Base-by-base conservation (phyloP, 345 rosid species). In the Erysimum cheiranthoides region DNA sequence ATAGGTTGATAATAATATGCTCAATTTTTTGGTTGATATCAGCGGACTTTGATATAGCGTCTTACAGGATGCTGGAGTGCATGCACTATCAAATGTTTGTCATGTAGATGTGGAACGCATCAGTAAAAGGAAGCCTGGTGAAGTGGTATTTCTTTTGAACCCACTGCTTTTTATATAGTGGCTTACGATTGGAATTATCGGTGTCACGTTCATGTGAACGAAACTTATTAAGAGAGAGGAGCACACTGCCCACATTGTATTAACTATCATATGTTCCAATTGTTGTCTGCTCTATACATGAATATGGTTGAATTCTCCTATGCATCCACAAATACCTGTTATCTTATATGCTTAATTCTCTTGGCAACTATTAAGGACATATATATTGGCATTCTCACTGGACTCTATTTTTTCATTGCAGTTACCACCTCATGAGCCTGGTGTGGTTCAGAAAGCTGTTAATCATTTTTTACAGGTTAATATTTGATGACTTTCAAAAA, bases 361-460 rank as follows among this genome's bases (percentile, higher is more conserved):
- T 64, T 71, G 50, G 65, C 14, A 53, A 50, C 68, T 49, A 9
- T 60, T 28, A 35, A 35, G 32, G 58, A 39, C 52, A 31, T 2
- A 30, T 13, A 7, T 40, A 68, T 52, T 12, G 0, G 11, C 70
- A 10, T 59, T 59, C 74, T 68, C 25, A 78, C 64, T 25, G 36
- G 8, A 27, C 25, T 25, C 32, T 40, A 1, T 52, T 61, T 70
- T 73, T 21, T 43, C 25, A 68, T 51, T 86, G 85, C 88, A 94
- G 96, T 84, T 94, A 83, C 89, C 87, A n/a, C 96, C 97, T 69
- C 98, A 94, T 81, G 98, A 94, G 27, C 91, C 98, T 73, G 66
- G 61, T 25, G 95, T 92, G 64, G 96, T 94, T 74, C 90, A 79
- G 80, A 89, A 61, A 84, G 98, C 98, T 34, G 93, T 90, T 56